Evolutionary conservation across 106 monocot species (phyloP), one percentile per base, ranked within the genome.

Genomic region (Acanthochlamys bracteata): DNA sequence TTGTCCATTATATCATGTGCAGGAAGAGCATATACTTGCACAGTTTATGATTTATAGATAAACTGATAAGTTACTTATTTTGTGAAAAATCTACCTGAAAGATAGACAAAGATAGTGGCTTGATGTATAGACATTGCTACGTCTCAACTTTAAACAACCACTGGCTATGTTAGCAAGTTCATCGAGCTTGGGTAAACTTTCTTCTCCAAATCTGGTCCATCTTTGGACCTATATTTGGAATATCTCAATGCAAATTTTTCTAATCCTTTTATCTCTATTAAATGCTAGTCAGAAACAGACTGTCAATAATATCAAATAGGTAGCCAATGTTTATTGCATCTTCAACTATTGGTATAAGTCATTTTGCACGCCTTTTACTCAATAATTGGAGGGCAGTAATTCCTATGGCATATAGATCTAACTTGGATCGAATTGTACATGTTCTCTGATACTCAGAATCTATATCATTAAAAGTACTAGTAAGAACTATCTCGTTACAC

Each of bases 371-470:
- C 47, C 65, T 81, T 3, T 72, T 81, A 11, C 83, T 90, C 56
- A 94, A 47, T 41, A 94, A 42, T 53, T 94, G 94, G 22, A 94
- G 79, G 14, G 62, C 26, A 25, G 86, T 81, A 15, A 94, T 74
- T 14, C 94, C 94, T 52, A 86, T 78, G 42, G 89, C 89, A 54
- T 83, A 94, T 15, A 90, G 55, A 73, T 94, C 94, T 0, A 89
- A 94, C 68, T 89, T 89, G 0, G 94, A 89, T 0, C 89, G 77
- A 39, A 94, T 7, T 0, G 89, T 94, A 15, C 94, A 89, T 7
- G 94, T 94, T 39, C 84, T 65, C 15, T 89, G 94, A 60, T 94
- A 94, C 51, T 94, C 94, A 39, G 94, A 89, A 60, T 94, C 94
- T 79, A 94, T 80, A 55, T 94, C 89, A 70, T 60, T 71, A 13